Evolutionary conservation across 805 yeast species (phyloP).

Genomic region (Kazachstania bromeliacearum): DNA sequence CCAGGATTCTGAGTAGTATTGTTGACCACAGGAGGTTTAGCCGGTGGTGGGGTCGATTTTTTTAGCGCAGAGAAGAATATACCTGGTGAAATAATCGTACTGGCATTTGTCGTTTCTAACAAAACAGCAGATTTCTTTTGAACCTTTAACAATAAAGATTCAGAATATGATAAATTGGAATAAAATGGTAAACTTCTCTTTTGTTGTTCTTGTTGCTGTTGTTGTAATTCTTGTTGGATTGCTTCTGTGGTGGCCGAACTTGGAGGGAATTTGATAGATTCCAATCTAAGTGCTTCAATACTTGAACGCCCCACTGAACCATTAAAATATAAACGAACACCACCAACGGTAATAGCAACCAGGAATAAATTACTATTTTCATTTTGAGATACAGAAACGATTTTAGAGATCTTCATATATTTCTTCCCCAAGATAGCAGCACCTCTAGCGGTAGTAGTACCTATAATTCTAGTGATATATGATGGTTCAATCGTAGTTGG

Average conservation of each 20-base stretch:
- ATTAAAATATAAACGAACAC: conserved; percentile 62
- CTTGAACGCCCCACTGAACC: conserved; percentile 31
- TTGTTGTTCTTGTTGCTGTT: conserved; percentile 32
- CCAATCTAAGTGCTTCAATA: conserved; percentile 35
- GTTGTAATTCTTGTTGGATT: conserved; percentile 28
- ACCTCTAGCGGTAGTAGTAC: conserved; percentile 38
- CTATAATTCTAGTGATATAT: conserved; percentile 32
- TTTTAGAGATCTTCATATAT: conserved; percentile 48
- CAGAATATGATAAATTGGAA: conserved; percentile 23
- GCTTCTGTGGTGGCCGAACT: conserved; percentile 27
- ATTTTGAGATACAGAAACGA: conserved; percentile 32
- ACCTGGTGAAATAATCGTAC: conserved; percentile 74
- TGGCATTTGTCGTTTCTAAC: conserved; percentile 46
- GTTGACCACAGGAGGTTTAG: conserved; percentile 12
- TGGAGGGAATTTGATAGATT: conserved; percentile 61
- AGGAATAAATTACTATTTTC: conserved; percentile 66
- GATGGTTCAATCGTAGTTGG: conserved; percentile 32
- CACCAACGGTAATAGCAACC: conserved; percentile 71
- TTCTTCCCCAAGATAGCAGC: conserved; percentile 50
- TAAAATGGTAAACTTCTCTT: conserved; percentile 27
- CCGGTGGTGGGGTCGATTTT: conserved; percentile 16
- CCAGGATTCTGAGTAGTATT: neutral
- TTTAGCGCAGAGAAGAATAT: conserved; percentile 61
- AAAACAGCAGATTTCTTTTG: conserved; percentile 49
- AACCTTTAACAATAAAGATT: conserved; percentile 33